phyloP scores from a whole-genome alignment of 257 asterid genomes.

The Lycium ferocissimum region DNA sequence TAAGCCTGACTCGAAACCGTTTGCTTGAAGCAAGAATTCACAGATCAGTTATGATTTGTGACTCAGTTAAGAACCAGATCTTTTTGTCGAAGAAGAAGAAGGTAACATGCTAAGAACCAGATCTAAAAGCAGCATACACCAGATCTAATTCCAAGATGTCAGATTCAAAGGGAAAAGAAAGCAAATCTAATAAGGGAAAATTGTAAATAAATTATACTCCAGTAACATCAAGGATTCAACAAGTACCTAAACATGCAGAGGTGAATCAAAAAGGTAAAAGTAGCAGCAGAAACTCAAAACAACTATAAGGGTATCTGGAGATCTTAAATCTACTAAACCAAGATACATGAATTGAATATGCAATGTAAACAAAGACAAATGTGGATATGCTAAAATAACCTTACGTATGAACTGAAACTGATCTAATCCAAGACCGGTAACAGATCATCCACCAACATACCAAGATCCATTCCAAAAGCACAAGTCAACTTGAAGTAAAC shows the following conservation, averaged over 20 bases:
- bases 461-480: constrained; percentile 17
- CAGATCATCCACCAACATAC: not conserved
- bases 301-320: constrained; percentile 20
- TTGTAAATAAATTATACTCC: constrained; percentile 8
- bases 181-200: constrained; percentile 12
- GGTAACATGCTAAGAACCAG: not conserved
- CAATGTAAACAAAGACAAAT: constrained; percentile 28
- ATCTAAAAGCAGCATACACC: not conserved
- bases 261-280: not conserved
- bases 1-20: not conserved
- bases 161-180: not conserved
- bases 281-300: constrained; percentile 17
- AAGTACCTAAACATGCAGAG: not conserved
- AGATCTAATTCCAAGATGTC: not conserved
- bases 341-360: constrained; percentile 18
- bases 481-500: not conserved
- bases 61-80: not conserved
- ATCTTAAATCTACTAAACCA: constrained; percentile 17
- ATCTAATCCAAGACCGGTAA: constrained; percentile 6
- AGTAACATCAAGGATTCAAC: not conserved
- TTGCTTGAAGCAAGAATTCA: not conserved
- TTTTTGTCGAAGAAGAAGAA: too few species aligned
- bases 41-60: not conserved
- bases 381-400: not conserved
- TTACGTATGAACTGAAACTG: not conserved